Conservation (phyloP, 2,329 filamentous ascomycete genomes). For the Blastomyces parvus region DNA sequence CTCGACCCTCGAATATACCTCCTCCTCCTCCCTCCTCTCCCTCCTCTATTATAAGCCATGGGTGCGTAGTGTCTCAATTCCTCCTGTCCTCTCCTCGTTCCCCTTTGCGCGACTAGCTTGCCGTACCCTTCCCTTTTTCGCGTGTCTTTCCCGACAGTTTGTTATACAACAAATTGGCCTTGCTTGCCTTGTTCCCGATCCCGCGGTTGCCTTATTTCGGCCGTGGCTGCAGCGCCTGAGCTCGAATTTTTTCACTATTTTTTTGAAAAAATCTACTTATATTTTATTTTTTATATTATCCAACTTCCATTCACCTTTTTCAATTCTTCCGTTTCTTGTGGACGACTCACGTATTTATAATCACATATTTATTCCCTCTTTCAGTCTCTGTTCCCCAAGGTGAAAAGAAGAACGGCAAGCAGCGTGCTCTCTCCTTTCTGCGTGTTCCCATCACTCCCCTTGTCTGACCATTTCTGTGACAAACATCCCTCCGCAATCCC, state of each 20-base stretch:
- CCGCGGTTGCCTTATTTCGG: constrained; percentile 6
- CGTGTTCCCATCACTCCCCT: neutral
- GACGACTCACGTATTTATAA: neutral
- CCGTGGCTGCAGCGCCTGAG: constrained; percentile 5
- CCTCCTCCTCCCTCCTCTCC: constrained; percentile 10
- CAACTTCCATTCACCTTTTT: neutral
- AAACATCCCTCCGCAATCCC: neutral
- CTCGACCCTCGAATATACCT: neutral
- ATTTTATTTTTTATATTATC: neutral
- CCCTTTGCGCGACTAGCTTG: constrained; percentile 5
- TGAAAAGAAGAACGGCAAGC: constrained; percentile 4
- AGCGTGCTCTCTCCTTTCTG: neutral
- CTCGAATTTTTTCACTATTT: neutral
- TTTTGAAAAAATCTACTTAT: neutral
- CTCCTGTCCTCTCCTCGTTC: neutral
- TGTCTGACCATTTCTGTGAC: constrained; percentile 6
- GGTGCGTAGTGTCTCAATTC: constrained; percentile 16
- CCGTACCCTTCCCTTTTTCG: constrained; percentile 4
- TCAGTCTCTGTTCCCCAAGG: neutral
- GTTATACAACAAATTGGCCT: constrained; percentile 6
- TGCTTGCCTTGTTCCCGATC: neutral
- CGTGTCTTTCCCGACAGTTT: constrained; percentile 2
- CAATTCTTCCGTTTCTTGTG: neutral
- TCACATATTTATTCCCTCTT: neutral
- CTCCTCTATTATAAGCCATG: constrained; percentile 12